Base-by-base conservation (phyloP, 768 basidiomycete species). In the Boletus rufocinnamomeus region DNA sequence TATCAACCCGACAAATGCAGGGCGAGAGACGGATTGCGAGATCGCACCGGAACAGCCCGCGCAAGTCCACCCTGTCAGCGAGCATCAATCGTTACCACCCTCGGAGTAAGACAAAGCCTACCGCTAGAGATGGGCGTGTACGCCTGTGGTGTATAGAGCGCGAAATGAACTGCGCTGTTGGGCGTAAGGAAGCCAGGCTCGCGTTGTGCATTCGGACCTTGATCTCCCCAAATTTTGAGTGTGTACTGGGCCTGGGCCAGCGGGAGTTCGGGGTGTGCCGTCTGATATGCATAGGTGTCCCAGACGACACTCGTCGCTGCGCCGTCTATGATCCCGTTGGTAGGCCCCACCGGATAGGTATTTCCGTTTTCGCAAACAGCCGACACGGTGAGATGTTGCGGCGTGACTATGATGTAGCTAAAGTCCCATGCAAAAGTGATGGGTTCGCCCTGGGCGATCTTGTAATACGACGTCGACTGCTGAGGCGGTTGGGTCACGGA, bases 391-490 rank as follows among this genome's bases (percentile, higher is more conserved):
- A 88, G 75, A 56, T 73, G 70, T 10, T 76, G 72, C 0, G 94
- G 94, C 0, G 82, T 86, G 43, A 78, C 82, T 63, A 88, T 75
- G 43, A 98, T 77, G 57, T 80, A 79, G 17, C 91, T 92, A 66
- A 93, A 82, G 74, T 93, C 93, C 95, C 94, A 97, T 13, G 82
- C 95, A 71, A 97, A 92, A 23, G 93, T 96, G 69, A 97, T 84
- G 59, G 78, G 75, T 62, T 91, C 81, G 50, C 77, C 79, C 1
- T 77, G 76, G 0, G 92, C 90, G 69, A 97, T 89, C 81, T 95
- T 94, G 80, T 85, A 96, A 78, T 85, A 96, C 25, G 92, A 91
- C 3, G 89, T 87, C 35, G 85, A 82, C 10, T 89, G 89, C 62
- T 86, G 82, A 0, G 91, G 89, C 1, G 95, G 95, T 69, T 91